Evolutionary conservation across 2,329 filamentous ascomycete species (phyloP).

Genomic region (Fusarium sambucinum): DNA sequence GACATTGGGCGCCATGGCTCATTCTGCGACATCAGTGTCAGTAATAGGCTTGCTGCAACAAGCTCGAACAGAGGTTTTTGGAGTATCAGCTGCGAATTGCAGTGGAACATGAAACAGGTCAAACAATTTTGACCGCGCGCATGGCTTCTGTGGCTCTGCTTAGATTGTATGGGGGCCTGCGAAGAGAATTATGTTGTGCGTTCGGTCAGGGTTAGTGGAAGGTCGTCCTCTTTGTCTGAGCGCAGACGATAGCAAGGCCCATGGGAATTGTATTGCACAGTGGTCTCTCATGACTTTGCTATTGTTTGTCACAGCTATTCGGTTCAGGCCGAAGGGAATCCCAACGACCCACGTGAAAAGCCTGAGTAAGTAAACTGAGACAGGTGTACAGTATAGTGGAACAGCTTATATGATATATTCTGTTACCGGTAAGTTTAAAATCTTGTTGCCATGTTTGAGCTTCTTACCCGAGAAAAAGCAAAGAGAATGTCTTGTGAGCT

Average conservation of each 20-base stretch:
- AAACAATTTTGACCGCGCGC: constrained; percentile 2
- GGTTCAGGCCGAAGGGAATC: constrained; percentile 33
- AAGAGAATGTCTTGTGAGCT: constrained; percentile 2
- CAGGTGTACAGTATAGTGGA: constrained; percentile 8
- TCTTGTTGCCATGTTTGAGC: constrained; percentile 6
- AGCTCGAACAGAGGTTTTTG: neutral
- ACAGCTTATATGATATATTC: constrained; percentile 3
- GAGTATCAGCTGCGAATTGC: neutral
- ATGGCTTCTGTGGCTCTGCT: constrained; percentile 17
- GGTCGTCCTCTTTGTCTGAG: constrained; percentile 1
- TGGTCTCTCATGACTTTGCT: constrained; percentile 18
- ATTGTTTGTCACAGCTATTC: constrained; percentile 32
- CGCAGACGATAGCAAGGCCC: constrained; percentile 12
- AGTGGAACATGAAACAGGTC: constrained; percentile 12
- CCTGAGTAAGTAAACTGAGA: constrained; percentile 26
- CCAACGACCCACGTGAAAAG: constrained; percentile 19
- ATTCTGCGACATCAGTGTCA: neutral
- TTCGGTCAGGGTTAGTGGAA: constrained; percentile 10
- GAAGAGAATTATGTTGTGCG: neutral
- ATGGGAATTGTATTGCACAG: constrained; percentile 32
- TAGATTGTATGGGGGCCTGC: neutral
- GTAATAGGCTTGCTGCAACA: neutral
- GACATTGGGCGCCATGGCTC: neutral
- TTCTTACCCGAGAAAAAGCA: constrained; percentile 13
- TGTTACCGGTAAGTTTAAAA: neutral